Percentiles rank a stretch among this genome's conserved stretches.
phyloP scores from a whole-genome alignment of 257 asterid genomes.

The Capsicum chinense region DNA sequence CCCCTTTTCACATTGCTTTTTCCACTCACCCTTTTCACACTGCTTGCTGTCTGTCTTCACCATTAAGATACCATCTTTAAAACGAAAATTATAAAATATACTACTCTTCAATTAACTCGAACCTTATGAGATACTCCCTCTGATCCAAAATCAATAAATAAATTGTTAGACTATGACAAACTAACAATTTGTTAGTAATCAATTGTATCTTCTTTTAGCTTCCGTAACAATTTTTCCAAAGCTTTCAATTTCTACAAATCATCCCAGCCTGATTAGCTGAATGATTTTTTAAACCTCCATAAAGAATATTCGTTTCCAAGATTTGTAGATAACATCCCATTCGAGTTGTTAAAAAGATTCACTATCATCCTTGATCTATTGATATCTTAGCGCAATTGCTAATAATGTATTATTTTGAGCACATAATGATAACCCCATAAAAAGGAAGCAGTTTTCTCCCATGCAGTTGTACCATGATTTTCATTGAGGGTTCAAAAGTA shows the following conservation, averaged over 20 bases:
- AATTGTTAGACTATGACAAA: too few relatives aligned
- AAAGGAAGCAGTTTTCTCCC: not conserved
- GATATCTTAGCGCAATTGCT: not conserved
- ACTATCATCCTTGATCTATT: not conserved
- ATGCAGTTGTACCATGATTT: not conserved
- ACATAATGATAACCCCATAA: not conserved
- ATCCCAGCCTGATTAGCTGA: not conserved
- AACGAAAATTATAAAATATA: too few relatives aligned
- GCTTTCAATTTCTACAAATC: not conserved
- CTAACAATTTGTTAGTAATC: too few relatives aligned
- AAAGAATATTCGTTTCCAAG: not conserved
- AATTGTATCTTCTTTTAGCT: too few relatives aligned
- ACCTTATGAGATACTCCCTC: too few relatives aligned
- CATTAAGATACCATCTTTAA: not conserved
- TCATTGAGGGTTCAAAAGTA: too few relatives aligned
- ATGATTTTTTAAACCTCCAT: not conserved
- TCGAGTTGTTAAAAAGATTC: conserved; percentile 11
- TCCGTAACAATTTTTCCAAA: too few relatives aligned
- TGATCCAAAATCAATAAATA: too few relatives aligned
- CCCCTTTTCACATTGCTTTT: not conserved
- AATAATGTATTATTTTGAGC: not conserved
- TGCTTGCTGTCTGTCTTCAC: not conserved
- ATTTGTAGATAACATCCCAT: not conserved
- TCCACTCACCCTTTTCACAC: not conserved
- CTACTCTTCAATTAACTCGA: not conserved